Base-by-base conservation (phyloP, 495 filamentous ascomycete genomes). In the Hypoxylon lienhwacheense region DNA sequence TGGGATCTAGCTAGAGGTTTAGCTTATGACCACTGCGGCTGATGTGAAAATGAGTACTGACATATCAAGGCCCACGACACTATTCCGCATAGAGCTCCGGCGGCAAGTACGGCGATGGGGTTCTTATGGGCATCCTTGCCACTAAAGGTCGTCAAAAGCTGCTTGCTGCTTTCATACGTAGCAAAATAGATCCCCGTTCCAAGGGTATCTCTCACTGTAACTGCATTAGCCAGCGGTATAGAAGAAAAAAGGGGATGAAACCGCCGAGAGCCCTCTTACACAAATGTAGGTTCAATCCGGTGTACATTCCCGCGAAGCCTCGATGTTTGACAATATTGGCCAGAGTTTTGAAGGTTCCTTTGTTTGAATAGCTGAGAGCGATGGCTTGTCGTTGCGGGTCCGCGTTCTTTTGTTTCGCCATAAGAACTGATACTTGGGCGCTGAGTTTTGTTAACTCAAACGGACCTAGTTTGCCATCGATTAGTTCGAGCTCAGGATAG, bases 401-500 rank as follows among this genome's bases (percentile, higher is more conserved):
- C 5, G 73, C 71, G 11, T 85, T 72, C 56, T 78, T 82, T 69
- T 82, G 81, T 37, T 85, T 83, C 29, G 82, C 86, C 76, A 95
- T 84, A 53, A 96, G 71, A n/a, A 93, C 85, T 0, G 91, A 91
- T 7, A 93, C 75, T 67, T 97, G 91, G 10, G 91, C 89, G 47
- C 88, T 92, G 43, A 96, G 79, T 72, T 97, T 97, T 20, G 91
- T 93, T 55, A 97, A 76, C 71, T 97, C 91, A 66, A 97, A 96
- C 19, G 91, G 91, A 66, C 89, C 89, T 95, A 55, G n/a, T 55
- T 55, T 17, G 19, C 29, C 26, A 41, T 28, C 50, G 32, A 34
- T 55, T 32, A 54, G 26, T 28, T 16, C 41, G 10, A 7, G 16
- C 43, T 51, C 20, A 20, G 15, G 29, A 41, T 36, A 36, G 12